Conservation (phyloP, 495 filamentous ascomycete genomes). For the Lasiosphaeria hispida region DNA sequence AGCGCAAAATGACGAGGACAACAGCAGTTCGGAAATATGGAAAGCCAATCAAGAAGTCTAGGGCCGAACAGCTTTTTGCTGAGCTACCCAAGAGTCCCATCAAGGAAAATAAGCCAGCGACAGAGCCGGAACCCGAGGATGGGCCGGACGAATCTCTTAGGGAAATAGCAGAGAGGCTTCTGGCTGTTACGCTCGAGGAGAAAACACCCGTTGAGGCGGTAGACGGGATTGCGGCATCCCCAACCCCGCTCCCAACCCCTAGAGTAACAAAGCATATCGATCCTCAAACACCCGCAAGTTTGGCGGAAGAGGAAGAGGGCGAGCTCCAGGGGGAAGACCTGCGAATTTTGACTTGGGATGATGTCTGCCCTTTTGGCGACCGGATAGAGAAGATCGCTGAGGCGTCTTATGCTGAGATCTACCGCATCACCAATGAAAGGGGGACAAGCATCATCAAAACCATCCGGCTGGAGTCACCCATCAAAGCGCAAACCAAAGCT, state of each 20-base stretch:
- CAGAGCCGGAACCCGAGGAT: background rate
- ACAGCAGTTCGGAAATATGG: constrained; percentile 43
- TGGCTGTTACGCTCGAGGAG: constrained; percentile 5
- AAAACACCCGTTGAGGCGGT: background rate
- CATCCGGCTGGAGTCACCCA: constrained; percentile 48
- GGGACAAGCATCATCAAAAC: constrained; percentile 54
- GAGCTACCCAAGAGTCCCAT: constrained; percentile 41
- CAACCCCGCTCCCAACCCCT: no score
- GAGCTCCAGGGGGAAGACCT: constrained; percentile 17
- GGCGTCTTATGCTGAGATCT: constrained; percentile 67
- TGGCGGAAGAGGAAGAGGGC: constrained; percentile 6
- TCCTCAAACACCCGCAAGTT: background rate
- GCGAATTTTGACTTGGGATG: constrained; percentile 47
- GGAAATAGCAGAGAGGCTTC: constrained; percentile 15
- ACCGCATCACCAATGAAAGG: constrained; percentile 52
- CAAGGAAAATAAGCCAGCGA: constrained; percentile 8
- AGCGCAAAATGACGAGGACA: constrained; percentile 31
- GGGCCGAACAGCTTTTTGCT: constrained; percentile 39
- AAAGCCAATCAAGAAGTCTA: constrained; percentile 37
- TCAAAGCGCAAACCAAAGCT: constrained; percentile 44
- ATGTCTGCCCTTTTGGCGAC: constrained; percentile 48
- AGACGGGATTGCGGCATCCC: no score
- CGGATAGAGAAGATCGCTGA: constrained; percentile 64
- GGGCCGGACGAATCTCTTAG: background rate
- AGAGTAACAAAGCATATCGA: background rate